Percentiles rank a stretch among this genome's conserved stretches.
Conservation (phyloP, 75 land plant species). For the Gnetum montanum region DNA sequence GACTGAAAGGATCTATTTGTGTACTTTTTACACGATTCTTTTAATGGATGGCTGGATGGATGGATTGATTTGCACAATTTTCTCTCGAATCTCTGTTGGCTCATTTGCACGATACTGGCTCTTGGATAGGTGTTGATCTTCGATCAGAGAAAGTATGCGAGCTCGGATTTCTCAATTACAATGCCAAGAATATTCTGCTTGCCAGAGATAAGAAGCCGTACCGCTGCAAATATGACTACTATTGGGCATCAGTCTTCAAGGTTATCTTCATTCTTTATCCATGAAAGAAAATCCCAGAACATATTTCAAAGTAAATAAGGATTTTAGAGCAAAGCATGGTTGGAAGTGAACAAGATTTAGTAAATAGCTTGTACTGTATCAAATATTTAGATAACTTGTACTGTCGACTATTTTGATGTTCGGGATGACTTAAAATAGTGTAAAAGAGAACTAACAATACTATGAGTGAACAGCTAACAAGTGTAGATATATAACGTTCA, state of each 20-base stretch:
- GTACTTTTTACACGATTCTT: too few relatives aligned
- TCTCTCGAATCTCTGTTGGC: background rate
- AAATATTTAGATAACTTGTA: background rate
- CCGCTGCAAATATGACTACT: constrained; percentile 50
- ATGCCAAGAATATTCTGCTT: constrained; percentile 33
- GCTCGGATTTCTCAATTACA: constrained; percentile 32
- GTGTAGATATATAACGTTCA: too few relatives aligned
- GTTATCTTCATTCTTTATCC: constrained; percentile 9
- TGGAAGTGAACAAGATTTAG: background rate
- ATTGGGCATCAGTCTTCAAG: constrained; percentile 64
- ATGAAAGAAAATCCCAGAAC: background rate
- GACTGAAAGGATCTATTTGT: background rate
- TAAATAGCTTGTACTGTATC: background rate
- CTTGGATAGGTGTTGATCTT: constrained; percentile 49
- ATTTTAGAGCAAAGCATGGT: background rate
- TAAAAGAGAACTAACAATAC: too few relatives aligned
- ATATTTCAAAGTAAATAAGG: background rate
- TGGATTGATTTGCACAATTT: background rate
- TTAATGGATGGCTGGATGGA: background rate
- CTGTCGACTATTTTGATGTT: too few relatives aligned
- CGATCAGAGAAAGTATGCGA: constrained; percentile 62
- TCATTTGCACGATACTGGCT: background rate
- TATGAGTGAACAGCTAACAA: too few relatives aligned
- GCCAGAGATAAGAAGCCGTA: constrained; percentile 21
- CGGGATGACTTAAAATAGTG: too few relatives aligned